Evolutionary conservation across 2,329 filamentous ascomycete species (phyloP), one percentile per base, ranked within the genome.

Genomic region (Plenodomus lindquistii): DNA sequence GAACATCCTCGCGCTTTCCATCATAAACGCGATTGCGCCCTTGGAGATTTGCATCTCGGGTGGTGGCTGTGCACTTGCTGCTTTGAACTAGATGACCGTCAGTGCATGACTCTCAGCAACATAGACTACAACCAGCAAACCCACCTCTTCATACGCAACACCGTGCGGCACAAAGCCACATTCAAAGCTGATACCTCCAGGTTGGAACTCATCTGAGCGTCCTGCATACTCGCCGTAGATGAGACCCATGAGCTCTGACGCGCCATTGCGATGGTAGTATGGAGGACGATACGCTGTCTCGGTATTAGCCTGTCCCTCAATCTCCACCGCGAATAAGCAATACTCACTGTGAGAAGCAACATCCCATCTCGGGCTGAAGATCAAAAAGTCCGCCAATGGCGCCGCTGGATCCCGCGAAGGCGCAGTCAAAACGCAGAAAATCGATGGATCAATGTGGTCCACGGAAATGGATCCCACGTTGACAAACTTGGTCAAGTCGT

Each of bases 361-460:
- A 19, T 85, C 75, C 84, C 84, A 86, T 48, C 84, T 78, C 0
- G 84, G 83, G 8, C 82, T 81, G 69, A 86, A 86, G 59, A 86
- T 84, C 27, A 86, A 79, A 60, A 86, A 85, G 60, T 86, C 84
- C 0, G 82, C 82, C 34, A 86, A 77, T 11, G 86, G 84, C 0
- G 85, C 86, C 5, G 85, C 83, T 0, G 75, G 69, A 50, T 81
- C 75, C 55, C 80, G 74, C 2, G 81, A 81, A 4, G 79, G 80
- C 1, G 80, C 83, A 0, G 84, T 82, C 16, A 86, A 73, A 2
- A 86, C 84, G 22, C 82, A 91, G 73, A 87, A 92, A 69, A 92
- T 91, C 54, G 81, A 85, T 0, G 88, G 88, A 65, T 92, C 88
- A 1, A 87, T 87, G 65, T 92, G 88, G 69, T 92, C 88, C 64